Evolutionary conservation across 345 rosid genomes (phyloP).

Genomic region (Citrus sp.): DNA sequence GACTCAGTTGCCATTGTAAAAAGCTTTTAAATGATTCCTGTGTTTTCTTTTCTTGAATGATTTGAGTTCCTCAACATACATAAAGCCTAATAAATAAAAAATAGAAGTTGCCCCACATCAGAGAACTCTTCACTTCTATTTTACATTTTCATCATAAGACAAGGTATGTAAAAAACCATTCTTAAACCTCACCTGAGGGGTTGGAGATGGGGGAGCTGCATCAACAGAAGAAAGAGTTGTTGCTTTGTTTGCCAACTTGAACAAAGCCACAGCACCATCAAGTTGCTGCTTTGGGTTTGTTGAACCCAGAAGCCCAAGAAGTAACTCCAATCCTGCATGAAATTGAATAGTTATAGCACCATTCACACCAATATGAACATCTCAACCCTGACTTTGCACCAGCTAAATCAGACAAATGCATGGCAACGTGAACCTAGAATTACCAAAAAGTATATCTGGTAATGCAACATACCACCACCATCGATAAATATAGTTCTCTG

Average conservation of each 20-base stretch:
- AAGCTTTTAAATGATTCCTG: background rate
- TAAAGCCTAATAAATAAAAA: background rate
- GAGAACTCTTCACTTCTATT: background rate
- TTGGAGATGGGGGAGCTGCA: constrained; percentile 98
- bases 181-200: constrained; percentile 65
- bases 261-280: constrained; percentile 92
- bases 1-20: background rate
- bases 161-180: background rate
- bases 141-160: background rate
- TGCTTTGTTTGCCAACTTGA: constrained; percentile 81
- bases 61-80: background rate
- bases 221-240: constrained; percentile 83
- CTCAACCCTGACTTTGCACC: constrained; percentile 7
- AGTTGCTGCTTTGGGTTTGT: constrained; percentile 73
- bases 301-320: constrained; percentile 86
- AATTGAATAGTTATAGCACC: constrained; percentile 17
- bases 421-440: background rate
- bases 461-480: constrained; percentile 57
- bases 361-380: constrained; percentile 13
- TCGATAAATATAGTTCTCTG: constrained; percentile 81
- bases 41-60: background rate
- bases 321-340: constrained; percentile 77
- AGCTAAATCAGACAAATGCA: background rate
- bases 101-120: background rate
- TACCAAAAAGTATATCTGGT: constrained; percentile 3